These are phyloP conservation scores for Nemania diffusa DNA, from an alignment of 2,329 filamentous ascomycete species.

Conservation along the genomic window DNA sequence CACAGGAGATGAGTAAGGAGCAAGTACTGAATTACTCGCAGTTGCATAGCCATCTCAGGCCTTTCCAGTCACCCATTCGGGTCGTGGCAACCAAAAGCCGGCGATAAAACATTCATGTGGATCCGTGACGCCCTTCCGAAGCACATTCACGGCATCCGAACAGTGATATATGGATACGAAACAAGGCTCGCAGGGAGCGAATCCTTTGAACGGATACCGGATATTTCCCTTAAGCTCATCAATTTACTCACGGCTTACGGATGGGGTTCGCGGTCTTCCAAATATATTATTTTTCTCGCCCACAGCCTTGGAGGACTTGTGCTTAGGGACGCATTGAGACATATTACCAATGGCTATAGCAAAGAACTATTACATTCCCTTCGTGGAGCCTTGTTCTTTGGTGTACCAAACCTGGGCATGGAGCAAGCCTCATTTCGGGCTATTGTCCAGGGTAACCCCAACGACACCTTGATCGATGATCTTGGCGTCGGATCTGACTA, in stretches of 20 bases:
- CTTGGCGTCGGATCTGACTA: conserved; percentile 22
- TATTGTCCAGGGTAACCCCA: conserved; percentile 24
- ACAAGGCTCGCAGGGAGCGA: conserved; percentile 38
- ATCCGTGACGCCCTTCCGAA: conserved; percentile 42
- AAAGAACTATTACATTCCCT: conserved; percentile 1
- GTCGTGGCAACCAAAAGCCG: conserved; percentile 40
- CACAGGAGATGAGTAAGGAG: neutral
- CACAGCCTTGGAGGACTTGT: conserved; percentile 47
- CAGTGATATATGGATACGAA: conserved; percentile 44
- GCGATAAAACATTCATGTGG: conserved; percentile 45
- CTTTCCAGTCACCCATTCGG: conserved; percentile 43
- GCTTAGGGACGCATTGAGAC: conserved; percentile 40
- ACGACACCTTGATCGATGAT: conserved; percentile 26
- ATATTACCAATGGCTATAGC: neutral
- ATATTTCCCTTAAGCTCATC: conserved; percentile 39
- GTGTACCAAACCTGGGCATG: conserved; percentile 34
- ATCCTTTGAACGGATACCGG: conserved; percentile 41
- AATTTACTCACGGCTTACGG: conserved; percentile 34
- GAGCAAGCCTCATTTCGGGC: conserved; percentile 16
- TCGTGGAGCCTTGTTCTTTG: conserved; percentile 30
- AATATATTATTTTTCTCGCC: conserved; percentile 43
- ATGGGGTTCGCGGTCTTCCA: conserved; percentile 33
- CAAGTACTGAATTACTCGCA: neutral
- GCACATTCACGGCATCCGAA: conserved; percentile 32
- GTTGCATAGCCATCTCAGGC: conserved; percentile 42